Evolutionary conservation across 371 early-diverging fungal genomes (phyloP), one percentile per base, ranked within the genome.

Genomic region (Mucor piriformis): DNA sequence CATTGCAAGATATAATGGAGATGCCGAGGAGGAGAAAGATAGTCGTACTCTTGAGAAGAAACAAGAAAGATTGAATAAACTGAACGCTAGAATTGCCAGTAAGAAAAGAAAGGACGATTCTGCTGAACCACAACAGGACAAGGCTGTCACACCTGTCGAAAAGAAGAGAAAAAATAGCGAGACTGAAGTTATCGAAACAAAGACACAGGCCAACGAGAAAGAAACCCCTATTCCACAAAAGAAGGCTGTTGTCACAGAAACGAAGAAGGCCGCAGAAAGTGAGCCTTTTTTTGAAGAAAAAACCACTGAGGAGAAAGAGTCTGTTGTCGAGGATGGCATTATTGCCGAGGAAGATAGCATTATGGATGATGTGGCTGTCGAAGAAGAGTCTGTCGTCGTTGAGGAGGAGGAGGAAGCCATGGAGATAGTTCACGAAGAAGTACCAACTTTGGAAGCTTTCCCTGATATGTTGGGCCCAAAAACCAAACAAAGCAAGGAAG

Each of bases 401-500:
- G 33, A 60, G 52, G 47, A 32, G 21, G 47, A 49, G 2, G 58
- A 52, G 13, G 40, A 24, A 38, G 23, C 51, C 0, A 44, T 35
- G 25, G 34, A 52, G 24, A 34, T 44, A 15, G 50, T 54, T 8
- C 24, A 49, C n/a, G 61, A 67, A 16, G 59, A 75, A 18, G 63
- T 59, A 0, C 52, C 64, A 6, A 52, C 54, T 15, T 42, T 81
- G n/a, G 67, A 76, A 27, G 76, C 76, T 11, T 77, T 81, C 50
- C 81, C 81, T 11, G 71, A 77, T 42, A 60, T 74, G 56, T 13
- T 64, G 8, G 54, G 59, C 7, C 59, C 54, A 3, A 59, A 73
- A 16, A 53, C 48, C 16, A 64, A 77, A 48, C 66, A 58, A 11
- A 73, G 64, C 25, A 70, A 78, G 60, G 73, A 78, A 43, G 73